These are phyloP conservation scores for Colletotrichum chrysophilum DNA, from an alignment of 2,329 filamentous ascomycete genomes.

Conservation along the genomic window DNA sequence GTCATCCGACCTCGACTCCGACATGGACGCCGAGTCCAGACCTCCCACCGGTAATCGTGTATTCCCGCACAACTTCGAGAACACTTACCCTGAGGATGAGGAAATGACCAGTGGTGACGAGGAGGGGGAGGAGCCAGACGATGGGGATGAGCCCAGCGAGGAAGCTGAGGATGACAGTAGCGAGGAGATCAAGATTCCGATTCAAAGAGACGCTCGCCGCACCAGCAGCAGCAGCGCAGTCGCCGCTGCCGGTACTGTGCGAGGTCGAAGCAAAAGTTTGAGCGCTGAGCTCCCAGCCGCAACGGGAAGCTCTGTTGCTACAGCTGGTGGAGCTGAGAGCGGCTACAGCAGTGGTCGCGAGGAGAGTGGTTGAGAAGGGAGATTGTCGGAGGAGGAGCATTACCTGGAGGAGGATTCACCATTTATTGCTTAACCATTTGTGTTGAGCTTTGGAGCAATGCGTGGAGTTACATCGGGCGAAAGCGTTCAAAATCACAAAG, in stretches of 20 bases:
- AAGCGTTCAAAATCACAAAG: not conserved
- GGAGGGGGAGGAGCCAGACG: conserved; percentile 27
- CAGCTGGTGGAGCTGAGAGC: conserved; percentile 42
- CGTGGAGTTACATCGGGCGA: not conserved
- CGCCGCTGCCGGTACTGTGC: conserved; percentile 34
- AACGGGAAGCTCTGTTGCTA: conserved; percentile 43
- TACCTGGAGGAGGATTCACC: not conserved
- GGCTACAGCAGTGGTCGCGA: conserved; percentile 41
- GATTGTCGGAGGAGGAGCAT: not conserved
- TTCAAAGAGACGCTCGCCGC: conserved; percentile 25
- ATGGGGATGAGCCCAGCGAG: conserved; percentile 20
- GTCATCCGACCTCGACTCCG: conserved; percentile 32
- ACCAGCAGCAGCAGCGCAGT: conserved; percentile 32
- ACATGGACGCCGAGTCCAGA: conserved; percentile 32
- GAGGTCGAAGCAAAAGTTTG: conserved; percentile 35
- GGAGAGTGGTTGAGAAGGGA: conserved; percentile 24
- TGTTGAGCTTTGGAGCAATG: not conserved
- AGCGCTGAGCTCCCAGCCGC: conserved; percentile 30
- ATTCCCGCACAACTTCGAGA: conserved; percentile 42
- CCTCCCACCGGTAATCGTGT: conserved; percentile 31
- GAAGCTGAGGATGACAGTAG: not conserved
- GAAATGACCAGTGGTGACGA: conserved; percentile 45
- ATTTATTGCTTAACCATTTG: not conserved
- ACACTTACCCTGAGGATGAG: conserved; percentile 41
- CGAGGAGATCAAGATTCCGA: conserved; percentile 16